phyloP scores from a whole-genome alignment of 352 stramenopile genomes.

The Globisporangium okanoganense region DNA sequence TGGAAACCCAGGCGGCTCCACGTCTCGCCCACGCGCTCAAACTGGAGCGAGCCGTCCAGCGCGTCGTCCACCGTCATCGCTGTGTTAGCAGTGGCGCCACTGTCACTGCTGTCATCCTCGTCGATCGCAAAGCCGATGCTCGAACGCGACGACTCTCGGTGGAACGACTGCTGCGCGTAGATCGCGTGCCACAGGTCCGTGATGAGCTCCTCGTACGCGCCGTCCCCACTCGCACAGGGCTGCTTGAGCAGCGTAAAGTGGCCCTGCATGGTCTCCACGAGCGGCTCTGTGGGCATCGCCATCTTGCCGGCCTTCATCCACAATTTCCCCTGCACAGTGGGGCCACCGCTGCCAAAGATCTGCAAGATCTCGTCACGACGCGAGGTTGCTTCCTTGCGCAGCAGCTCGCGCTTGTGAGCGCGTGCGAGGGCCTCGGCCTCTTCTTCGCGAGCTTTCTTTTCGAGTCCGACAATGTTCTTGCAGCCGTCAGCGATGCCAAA shows the following conservation, averaged over 20 bases:
- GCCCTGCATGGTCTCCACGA: constrained; percentile 61
- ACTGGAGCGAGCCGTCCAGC: constrained; percentile 19
- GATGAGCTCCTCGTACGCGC: constrained; percentile 59
- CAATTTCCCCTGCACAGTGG: constrained; percentile 26
- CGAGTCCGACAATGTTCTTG: constrained; percentile 60
- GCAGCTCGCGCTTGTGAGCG: constrained; percentile 61
- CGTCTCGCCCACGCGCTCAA: constrained; percentile 66
- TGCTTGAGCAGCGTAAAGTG: constrained; percentile 67
- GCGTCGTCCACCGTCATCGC: neutral
- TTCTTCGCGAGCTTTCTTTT: constrained; percentile 71
- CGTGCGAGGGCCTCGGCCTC: constrained; percentile 76
- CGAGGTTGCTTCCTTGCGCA: constrained; percentile 47
- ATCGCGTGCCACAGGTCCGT: constrained; percentile 62
- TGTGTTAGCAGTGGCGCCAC: constrained; percentile 12
- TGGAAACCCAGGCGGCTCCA: constrained; percentile 85
- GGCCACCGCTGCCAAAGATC: constrained; percentile 38
- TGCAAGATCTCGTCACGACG: constrained; percentile 41
- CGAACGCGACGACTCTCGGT: constrained; percentile 18
- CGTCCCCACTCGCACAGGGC: constrained; percentile 56
- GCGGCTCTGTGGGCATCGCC: constrained; percentile 46
- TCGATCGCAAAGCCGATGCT: constrained; percentile 19
- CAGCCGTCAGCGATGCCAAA: constrained; percentile 76
- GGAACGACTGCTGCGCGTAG: constrained; percentile 47
- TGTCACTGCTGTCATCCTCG: neutral
- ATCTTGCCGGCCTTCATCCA: constrained; percentile 57